phyloP scores from a whole-genome alignment of 345 rosid species.

The Microcos paniculata region DNA sequence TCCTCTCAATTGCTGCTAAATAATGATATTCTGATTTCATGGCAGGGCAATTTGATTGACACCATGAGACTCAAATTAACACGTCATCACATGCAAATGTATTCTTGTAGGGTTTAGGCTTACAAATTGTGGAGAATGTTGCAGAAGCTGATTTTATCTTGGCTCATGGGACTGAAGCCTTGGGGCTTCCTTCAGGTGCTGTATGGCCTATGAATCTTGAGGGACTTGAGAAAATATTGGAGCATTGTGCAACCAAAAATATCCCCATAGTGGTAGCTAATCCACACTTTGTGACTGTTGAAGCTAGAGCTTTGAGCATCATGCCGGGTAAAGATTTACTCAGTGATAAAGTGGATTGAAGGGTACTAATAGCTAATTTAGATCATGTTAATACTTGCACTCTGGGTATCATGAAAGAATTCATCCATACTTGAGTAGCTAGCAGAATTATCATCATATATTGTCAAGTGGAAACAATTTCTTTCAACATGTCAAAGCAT shows the following conservation, averaged over 20 bases:
- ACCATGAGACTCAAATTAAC: not conserved
- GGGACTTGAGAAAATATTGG: slow-evolving; percentile 79
- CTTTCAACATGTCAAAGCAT: not conserved
- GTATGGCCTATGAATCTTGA: slow-evolving; percentile 56
- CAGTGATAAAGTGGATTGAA: not conserved
- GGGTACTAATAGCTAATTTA: not conserved
- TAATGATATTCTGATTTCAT: not conserved
- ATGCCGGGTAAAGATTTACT: slow-evolving; percentile 73
- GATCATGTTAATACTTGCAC: not conserved
- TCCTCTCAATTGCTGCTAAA: not conserved
- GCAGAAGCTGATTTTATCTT: slow-evolving; percentile 89
- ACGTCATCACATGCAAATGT: not conserved
- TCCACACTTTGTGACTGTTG: slow-evolving; percentile 93
- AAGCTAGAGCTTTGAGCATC: slow-evolving; percentile 73
- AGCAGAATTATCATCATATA: not conserved
- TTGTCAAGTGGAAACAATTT: not conserved
- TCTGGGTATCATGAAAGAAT: not conserved
- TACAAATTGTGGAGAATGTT: slow-evolving; percentile 64
- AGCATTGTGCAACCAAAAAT: slow-evolving; percentile 58
- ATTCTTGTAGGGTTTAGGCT: slow-evolving; percentile 62
- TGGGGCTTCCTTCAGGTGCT: slow-evolving; percentile 72
- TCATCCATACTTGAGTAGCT: not conserved
- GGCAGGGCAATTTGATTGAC: not conserved
- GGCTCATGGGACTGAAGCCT: slow-evolving; percentile 89
- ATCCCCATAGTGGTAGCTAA: slow-evolving; percentile 96